Evolutionary conservation across 345 rosid genomes (phyloP), one percentile per base, ranked within the genome.

Genomic region (Streptanthus diversifolius): DNA sequence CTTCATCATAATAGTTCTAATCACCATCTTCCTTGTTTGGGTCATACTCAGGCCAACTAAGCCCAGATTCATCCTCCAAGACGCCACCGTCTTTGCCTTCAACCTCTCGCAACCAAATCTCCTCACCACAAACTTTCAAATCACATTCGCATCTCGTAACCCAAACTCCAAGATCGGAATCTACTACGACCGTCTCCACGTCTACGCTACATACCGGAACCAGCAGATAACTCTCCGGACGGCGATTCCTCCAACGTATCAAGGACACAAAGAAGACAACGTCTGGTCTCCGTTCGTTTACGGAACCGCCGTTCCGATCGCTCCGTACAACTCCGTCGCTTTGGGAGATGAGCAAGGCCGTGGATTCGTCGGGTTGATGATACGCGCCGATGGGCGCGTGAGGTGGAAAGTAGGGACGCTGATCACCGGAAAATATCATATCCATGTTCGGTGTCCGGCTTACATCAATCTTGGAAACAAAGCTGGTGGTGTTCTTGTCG

Each of bases 61-160:
- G 19, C 99, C 99, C 2, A 66, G 63, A 3, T 92, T 95, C 86
- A 5, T 85, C 78, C 88, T 95, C 82, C 98, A 90, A 76, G 99
- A 95, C 85, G 90, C 85, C 79, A 95, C 98, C 71, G 88, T 95
- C 65, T 87, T 67, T 77, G 83, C 80, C 80, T 95, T 95, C 88
- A 95, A 92, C 85, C 55, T 85, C 79, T 71, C 99, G 0, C 73
- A 72, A 43, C 95, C 97, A 4, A 87, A 87, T 68, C 59, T 76
- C 68, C 85, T 95, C 78, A 88, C 98, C 14, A 83, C 91, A 74
- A 88, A 76, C 82, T 81, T 95, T 78, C 95, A 87, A 45, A 79
- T 92, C 83, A 92, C 99, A 10, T 2, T 92, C 76, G 85, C 87
- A 32, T 71, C 90, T 13, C 90, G 95, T 21, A 92, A 95, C 81